These are phyloP conservation scores for Lentithecium fluviatile DNA, from an alignment of 495 filamentous ascomycete genomes.

Conservation along the genomic window DNA sequence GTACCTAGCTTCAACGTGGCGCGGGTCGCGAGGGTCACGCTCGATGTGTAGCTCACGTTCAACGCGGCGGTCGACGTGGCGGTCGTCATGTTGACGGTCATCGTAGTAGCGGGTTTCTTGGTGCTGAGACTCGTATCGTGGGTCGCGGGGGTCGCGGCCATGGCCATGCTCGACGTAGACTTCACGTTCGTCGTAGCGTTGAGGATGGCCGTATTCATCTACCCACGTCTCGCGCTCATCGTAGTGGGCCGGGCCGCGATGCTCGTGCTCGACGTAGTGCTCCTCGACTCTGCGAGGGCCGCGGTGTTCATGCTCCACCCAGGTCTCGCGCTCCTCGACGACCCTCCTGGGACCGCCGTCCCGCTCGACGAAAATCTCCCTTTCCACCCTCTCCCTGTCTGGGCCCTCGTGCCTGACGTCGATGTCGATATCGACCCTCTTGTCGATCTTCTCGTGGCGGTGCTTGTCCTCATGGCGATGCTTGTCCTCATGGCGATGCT, in stretches of 20 bases:
- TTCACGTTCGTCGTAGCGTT: constrained; percentile 16
- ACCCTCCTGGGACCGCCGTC: constrained; percentile 3
- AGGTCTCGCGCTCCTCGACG: constrained; percentile 22
- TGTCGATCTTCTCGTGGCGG: constrained; percentile 4
- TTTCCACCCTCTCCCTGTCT: neutral
- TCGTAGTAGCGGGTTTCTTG: neutral
- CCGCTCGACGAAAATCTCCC: constrained; percentile 14
- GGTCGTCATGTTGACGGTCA: constrained; percentile 6
- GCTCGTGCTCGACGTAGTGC: constrained; percentile 18
- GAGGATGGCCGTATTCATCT: constrained; percentile 14
- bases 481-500: neutral
- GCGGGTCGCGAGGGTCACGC: constrained; percentile 24
- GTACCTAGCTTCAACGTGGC: constrained; percentile 28
- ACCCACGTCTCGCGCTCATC: constrained; percentile 20
- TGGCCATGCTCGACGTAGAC: constrained; percentile 5
- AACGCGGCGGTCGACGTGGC: constrained; percentile 3
- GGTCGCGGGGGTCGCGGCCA: constrained; percentile 7
- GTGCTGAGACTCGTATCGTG: neutral
- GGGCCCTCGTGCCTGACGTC: constrained; percentile 19
- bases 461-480: too few relatives aligned
- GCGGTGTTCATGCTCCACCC: constrained; percentile 1
- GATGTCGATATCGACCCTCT: constrained; percentile 24
- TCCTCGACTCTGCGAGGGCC: constrained; percentile 7
- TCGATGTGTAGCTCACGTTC: constrained; percentile 26
- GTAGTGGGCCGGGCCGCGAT: neutral